Conservation (phyloP, 2,329 filamentous ascomycete species). For the Fusarium sp. region DNA sequence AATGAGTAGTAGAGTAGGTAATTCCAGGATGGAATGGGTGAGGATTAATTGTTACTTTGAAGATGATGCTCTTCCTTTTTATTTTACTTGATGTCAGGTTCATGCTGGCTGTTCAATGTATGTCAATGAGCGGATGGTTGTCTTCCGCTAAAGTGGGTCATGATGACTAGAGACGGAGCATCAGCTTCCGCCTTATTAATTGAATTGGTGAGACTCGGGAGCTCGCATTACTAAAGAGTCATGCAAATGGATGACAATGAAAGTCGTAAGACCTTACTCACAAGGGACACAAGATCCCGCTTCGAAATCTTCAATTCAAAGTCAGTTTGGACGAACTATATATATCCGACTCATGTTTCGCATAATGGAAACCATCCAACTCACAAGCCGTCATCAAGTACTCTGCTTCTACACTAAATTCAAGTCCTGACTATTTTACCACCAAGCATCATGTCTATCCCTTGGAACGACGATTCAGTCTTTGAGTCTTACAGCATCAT, state of each 20-base stretch:
- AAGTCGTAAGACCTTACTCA: not conserved
- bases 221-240: not conserved
- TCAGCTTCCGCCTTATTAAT: constrained; percentile 7
- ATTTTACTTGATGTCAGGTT: not conserved
- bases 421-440: too few species aligned
- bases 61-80: not conserved
- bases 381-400: not conserved
- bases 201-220: not conserved
- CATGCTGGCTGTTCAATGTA: not conserved
- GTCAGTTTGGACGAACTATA: not conserved
- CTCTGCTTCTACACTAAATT: not conserved
- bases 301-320: rapidly evolving
- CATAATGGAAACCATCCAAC: too few species aligned
- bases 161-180: not conserved
- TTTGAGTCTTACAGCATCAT: constrained; percentile 31
- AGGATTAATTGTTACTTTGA: rapidly evolving
- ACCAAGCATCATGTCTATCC: constrained; percentile 11
- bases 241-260: not conserved
- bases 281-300: not conserved
- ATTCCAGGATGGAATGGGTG: rapidly evolving
- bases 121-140: not conserved
- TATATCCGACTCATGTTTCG: not conserved
- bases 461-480: constrained; percentile 29
- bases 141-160: not conserved
- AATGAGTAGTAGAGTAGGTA: rapidly evolving